Percentiles rank a stretch among this genome's conserved stretches.
These are phyloP conservation scores for Scheffersomyces segobiensis DNA, from an alignment of 1,139 yeast species.

Conservation along the genomic window DNA sequence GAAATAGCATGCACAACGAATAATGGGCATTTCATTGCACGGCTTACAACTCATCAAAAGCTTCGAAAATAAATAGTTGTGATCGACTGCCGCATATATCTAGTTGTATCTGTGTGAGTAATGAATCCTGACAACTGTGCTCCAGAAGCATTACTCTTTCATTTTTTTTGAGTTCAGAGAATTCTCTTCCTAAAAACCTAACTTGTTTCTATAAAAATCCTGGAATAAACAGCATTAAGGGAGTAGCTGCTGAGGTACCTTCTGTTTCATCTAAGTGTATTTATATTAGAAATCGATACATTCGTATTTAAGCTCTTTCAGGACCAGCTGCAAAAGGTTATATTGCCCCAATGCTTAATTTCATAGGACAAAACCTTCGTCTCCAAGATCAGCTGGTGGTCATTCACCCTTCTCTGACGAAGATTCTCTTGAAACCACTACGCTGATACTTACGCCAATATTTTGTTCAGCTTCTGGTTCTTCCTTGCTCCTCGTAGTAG, in stretches of 20 bases:
- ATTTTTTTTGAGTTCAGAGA: too few relatives aligned
- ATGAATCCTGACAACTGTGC: too few relatives aligned
- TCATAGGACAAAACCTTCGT: background rate
- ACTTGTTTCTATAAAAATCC: background rate
- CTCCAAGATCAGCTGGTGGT: background rate
- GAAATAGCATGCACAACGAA: background rate
- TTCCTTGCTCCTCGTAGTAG: background rate
- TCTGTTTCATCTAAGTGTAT: background rate
- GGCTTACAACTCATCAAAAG: too few relatives aligned
- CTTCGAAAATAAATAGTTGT: too few relatives aligned
- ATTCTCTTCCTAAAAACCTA: background rate
- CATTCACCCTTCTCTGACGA: background rate
- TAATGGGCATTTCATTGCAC: background rate
- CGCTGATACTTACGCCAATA: background rate
- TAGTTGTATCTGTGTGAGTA: too few relatives aligned
- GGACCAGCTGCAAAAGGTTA: background rate
- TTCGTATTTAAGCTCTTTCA: background rate
- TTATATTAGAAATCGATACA: background rate
- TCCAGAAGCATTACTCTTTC: background rate
- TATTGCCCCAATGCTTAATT: background rate
- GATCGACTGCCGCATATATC: too few relatives aligned
- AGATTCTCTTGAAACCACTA: background rate
- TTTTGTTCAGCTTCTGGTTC: background rate
- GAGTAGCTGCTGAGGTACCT: background rate
- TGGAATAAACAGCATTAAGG: background rate